phyloP scores from a whole-genome alignment of 129 eudicot species.

The Rutidosis leptorrhynchoides region DNA sequence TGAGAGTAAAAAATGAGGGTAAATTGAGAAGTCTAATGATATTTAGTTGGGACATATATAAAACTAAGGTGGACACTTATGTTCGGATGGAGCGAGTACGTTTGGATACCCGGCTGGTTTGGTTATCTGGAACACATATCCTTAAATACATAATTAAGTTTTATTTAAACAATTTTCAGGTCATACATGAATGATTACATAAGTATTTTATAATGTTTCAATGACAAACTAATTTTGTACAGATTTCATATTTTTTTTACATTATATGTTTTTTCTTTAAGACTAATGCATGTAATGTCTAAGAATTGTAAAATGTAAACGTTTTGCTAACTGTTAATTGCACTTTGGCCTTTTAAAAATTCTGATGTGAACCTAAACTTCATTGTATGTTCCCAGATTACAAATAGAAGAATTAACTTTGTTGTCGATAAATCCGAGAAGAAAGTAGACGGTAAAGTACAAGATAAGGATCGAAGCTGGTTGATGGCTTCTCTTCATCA shows the following conservation, averaged over 20 bases:
- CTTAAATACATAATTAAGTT: background rate
- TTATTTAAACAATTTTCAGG: no score
- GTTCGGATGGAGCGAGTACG: no score
- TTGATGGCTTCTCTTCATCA: slow-evolving; percentile 89
- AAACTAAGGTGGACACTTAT: no score
- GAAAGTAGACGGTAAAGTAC: slow-evolving; percentile 35
- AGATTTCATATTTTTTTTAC: background rate
- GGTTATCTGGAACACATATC: background rate
- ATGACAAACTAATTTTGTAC: background rate
- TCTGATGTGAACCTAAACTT: slow-evolving; percentile 12
- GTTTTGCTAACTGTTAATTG: no score
- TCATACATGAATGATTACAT: background rate
- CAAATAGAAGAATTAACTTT: slow-evolving; percentile 76
- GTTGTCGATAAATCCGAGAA: slow-evolving; percentile 65
- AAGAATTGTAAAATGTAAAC: no score
- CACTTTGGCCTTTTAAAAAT: background rate
- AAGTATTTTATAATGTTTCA: background rate
- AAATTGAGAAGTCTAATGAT: no score
- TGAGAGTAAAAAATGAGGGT: no score
- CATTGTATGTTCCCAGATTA: slow-evolving; percentile 58
- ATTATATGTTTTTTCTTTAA: background rate
- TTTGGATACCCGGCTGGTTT: background rate
- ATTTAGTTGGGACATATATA: no score
- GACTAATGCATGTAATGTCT: no score
- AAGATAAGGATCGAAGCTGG: slow-evolving; percentile 81